Percentiles rank a stretch among this genome's conserved stretches.
Conservation (phyloP, 2,329 filamentous ascomycete species). For the Monosporascus sp. region DNA sequence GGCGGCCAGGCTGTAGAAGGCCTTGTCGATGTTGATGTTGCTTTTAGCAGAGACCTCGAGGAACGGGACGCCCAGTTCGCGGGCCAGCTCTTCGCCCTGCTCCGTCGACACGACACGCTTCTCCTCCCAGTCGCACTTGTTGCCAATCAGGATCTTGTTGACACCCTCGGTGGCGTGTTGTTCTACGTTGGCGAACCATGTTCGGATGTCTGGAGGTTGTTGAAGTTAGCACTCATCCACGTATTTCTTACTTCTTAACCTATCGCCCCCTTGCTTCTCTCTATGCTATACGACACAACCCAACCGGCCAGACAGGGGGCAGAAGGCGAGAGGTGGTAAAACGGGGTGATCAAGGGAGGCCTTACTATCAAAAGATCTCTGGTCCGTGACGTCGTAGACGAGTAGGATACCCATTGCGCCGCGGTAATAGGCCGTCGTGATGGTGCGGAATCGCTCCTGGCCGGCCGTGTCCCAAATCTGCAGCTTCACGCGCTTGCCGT, state of each 20-base stretch:
- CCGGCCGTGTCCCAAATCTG: slow-evolving; percentile 99
- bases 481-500: slow-evolving; percentile 97
- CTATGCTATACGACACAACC: neutral
- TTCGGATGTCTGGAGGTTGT: slow-evolving; percentile 74
- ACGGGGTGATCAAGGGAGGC: slow-evolving; percentile 6
- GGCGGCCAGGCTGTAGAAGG: slow-evolving; percentile 88
- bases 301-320: neutral
- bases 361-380: slow-evolving; percentile 89
- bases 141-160: slow-evolving; percentile 99
- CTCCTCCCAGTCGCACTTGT: slow-evolving; percentile 99
- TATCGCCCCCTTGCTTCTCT: neutral
- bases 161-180: slow-evolving; percentile 98
- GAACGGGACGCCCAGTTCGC: slow-evolving; percentile 96
- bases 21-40: slow-evolving; percentile 99
- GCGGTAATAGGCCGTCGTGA: slow-evolving; percentile 97
- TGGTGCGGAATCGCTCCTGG: slow-evolving; percentile 96
- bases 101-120: slow-evolving; percentile 93
- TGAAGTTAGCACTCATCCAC: slow-evolving; percentile 11
- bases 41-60: slow-evolving; percentile 98
- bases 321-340: slow-evolving; percentile 3
- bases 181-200: slow-evolving; percentile 99
- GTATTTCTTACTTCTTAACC: slow-evolving; percentile 3
- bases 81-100: slow-evolving; percentile 85
- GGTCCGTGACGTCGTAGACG: slow-evolving; percentile 97
- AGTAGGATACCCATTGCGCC: slow-evolving; percentile 97